Evolutionary conservation across 495 filamentous ascomycete species (phyloP).

Genomic region (Hypoxylon perforatum): DNA sequence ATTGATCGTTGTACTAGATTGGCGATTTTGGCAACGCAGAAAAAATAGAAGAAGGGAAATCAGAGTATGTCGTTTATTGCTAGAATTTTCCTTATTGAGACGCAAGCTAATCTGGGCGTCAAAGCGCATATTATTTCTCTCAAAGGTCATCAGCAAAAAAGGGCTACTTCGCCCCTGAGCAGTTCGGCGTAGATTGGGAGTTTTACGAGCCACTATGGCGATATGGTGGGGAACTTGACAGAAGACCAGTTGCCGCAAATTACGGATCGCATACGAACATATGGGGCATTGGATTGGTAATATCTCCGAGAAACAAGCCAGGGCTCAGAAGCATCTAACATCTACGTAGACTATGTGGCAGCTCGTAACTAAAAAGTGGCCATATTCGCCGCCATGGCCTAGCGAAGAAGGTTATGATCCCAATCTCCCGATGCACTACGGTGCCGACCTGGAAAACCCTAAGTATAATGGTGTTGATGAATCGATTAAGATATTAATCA

Average conservation of each 20-base stretch:
- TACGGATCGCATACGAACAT: slow-evolving; percentile 27
- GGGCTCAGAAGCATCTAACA: not conserved
- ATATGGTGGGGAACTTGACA: slow-evolving; percentile 23
- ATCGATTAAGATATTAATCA: no score
- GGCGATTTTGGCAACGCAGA: slow-evolving; percentile 28
- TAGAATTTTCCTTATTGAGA: not conserved
- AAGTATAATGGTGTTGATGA: no score
- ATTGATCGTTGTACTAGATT: slow-evolving; percentile 23
- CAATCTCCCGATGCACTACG: not conserved
- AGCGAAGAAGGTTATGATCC: no score
- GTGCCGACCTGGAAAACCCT: not conserved
- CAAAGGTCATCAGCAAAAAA: slow-evolving; percentile 11
- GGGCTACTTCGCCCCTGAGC: slow-evolving; percentile 32
- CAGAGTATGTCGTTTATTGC: slow-evolving; percentile 17
- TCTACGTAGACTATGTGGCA: slow-evolving; percentile 31
- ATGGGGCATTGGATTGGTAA: slow-evolving; percentile 31
- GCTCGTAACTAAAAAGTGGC: slow-evolving; percentile 19
- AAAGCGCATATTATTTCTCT: slow-evolving; percentile 3
- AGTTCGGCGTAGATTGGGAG: slow-evolving; percentile 40
- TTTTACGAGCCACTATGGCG: not conserved
- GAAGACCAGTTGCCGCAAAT: slow-evolving; percentile 21
- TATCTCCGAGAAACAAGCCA: not conserved
- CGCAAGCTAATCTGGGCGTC: not conserved
- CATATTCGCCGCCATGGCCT: no score
- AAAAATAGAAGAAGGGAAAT: slow-evolving; percentile 17